Evolutionary conservation across 306 rosid genomes (phyloP).

Genomic region (Pyrus pyrifolia): DNA sequence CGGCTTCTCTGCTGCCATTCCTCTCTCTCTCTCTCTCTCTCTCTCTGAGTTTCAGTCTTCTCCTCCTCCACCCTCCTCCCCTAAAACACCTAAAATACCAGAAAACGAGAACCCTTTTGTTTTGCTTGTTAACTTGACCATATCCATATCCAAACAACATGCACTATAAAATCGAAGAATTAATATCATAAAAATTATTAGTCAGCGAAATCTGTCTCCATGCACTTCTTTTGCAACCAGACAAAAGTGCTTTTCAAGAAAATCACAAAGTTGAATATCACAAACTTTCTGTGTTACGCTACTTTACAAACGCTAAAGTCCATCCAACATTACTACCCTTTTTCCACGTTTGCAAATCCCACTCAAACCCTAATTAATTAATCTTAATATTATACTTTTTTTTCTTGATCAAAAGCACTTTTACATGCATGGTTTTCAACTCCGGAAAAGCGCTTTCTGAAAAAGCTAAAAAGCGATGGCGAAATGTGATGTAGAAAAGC

Average conservation of each 20-base stretch:
- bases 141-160: slow-evolving; percentile 15
- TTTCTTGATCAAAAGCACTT: not conserved
- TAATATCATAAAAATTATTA: not conserved
- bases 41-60: not conserved
- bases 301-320: slow-evolving; percentile 32
- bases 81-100: slow-evolving; percentile 30
- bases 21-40: not conserved
- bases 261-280: not conserved
- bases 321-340: slow-evolving; percentile 21
- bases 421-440: not conserved
- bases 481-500: not conserved
- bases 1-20: slow-evolving; percentile 28
- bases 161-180: slow-evolving; percentile 23
- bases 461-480: not conserved
- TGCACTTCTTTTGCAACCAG: slow-evolving; percentile 6
- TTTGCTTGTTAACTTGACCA: slow-evolving; percentile 12
- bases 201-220: slow-evolving; percentile 8
- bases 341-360: slow-evolving; percentile 6
- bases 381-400: not conserved
- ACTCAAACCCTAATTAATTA: not conserved
- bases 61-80: slow-evolving; percentile 7
- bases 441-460: not conserved
- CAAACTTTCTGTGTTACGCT: slow-evolving; percentile 4
- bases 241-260: slow-evolving; percentile 23
- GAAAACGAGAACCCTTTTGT: slow-evolving; percentile 29